Evolutionary conservation across 2,329 filamentous ascomycete species (phyloP).

Genomic region (Fusarium kyushuense): DNA sequence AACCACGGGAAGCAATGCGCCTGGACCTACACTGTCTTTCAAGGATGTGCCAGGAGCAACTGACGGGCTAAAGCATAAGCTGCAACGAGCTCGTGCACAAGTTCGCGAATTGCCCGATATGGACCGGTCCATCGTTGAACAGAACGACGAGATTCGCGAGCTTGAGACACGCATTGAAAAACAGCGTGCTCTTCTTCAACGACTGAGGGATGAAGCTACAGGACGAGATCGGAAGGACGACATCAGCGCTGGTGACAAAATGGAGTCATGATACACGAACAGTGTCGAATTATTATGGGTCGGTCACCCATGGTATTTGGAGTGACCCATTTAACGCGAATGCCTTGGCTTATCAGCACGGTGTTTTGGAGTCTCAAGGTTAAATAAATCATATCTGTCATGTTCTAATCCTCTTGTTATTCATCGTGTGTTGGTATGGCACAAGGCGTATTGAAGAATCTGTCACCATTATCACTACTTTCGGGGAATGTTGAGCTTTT

Average conservation of each 20-base stretch:
- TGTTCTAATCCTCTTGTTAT: constrained; percentile 19
- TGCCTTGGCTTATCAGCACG: constrained; percentile 16
- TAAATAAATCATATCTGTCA: constrained; percentile 18
- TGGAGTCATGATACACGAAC: constrained; percentile 55
- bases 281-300: constrained; percentile 13
- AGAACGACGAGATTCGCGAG: constrained; percentile 76
- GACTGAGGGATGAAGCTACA: constrained; percentile 62
- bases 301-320: constrained; percentile 2
- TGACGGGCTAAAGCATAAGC: constrained; percentile 82
- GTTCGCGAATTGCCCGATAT: constrained; percentile 78
- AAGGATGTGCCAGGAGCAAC: constrained; percentile 86
- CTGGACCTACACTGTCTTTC: constrained; percentile 58
- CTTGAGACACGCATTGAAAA: constrained; percentile 72
- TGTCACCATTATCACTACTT: constrained; percentile 11
- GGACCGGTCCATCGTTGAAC: constrained; percentile 72
- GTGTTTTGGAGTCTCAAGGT: constrained; percentile 30
- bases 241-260: constrained; percentile 51
- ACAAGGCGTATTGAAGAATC: constrained; percentile 4
- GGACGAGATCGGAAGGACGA: constrained; percentile 52
- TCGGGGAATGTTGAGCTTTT: constrained; percentile 58
- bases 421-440: constrained; percentile 1
- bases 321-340: background rate
- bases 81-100: constrained; percentile 80
- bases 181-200: constrained; percentile 70
- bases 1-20: constrained; percentile 51